These are phyloP conservation scores for Kodamaea restingae DNA, from an alignment of 805 yeast genomes.

Conservation along the genomic window DNA sequence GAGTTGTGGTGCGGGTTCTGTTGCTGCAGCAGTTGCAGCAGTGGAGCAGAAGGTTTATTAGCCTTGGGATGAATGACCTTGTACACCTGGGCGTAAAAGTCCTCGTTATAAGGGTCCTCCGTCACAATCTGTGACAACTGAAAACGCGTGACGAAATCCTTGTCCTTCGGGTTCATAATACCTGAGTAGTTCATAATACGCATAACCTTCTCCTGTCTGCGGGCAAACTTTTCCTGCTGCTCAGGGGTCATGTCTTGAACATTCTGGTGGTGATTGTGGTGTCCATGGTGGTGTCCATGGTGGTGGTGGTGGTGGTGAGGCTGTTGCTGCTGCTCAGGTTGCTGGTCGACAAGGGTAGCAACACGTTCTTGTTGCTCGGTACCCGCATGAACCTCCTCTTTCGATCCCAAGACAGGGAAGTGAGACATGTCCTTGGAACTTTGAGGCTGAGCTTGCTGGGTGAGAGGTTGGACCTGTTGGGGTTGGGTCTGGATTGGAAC, in stretches of 20 bases:
- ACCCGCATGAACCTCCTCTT: conserved; percentile 20
- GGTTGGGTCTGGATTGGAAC: no score
- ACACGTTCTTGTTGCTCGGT: conserved; percentile 13
- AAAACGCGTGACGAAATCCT: conserved; percentile 89
- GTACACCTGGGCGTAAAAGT: conserved; percentile 91
- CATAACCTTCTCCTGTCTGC: conserved; percentile 70
- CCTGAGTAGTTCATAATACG: conserved; percentile 81
- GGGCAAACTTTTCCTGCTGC: conserved; percentile 62
- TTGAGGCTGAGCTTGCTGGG: conserved; percentile 6
- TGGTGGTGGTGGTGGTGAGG: conserved; percentile 18
- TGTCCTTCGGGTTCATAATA: conserved; percentile 95
- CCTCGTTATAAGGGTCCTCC: conserved; percentile 96
- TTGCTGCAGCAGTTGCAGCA: conserved; percentile 19
- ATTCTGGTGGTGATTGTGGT: conserved; percentile 18
- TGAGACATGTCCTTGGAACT: conserved; percentile 41
- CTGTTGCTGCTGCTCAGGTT: conserved; percentile 14
- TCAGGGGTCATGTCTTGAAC: conserved; percentile 55
- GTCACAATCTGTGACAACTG: conserved; percentile 94
- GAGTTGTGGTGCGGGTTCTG: conserved; percentile 61
- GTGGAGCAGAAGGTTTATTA: conserved; percentile 45
- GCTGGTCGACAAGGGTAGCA: conserved; percentile 9
- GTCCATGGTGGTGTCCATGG: conserved; percentile 26
- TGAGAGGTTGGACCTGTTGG: conserved; percentile 10
- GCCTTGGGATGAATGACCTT: conserved; percentile 50
- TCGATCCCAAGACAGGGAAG: conserved; percentile 53